phyloP scores from a whole-genome alignment of 768 basidiomycete species.

The Steccherinum ochraceum region DNA sequence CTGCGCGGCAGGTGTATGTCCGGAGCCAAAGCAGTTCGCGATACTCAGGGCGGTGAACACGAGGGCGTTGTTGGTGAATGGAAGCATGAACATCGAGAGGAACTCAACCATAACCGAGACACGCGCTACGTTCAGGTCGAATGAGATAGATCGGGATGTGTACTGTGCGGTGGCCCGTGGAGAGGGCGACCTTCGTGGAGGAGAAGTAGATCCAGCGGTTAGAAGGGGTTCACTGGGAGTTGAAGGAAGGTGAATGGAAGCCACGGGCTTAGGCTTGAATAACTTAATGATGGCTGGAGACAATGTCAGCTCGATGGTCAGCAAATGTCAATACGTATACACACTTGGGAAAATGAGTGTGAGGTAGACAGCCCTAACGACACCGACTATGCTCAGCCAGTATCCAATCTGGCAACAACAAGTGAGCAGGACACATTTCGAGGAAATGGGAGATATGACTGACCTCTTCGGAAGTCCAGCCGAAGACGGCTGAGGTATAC shows the following conservation, averaged over 20 bases:
- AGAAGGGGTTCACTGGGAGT: constrained; percentile 2
- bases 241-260: constrained; percentile 20
- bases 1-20: constrained; percentile 60
- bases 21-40: constrained; percentile 52
- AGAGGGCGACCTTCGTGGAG: constrained; percentile 17
- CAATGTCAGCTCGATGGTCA: constrained; percentile 2
- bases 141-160: constrained; percentile 33
- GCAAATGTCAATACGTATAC: constrained; percentile 14
- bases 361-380: constrained; percentile 48
- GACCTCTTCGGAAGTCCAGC: constrained; percentile 64
- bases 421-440: no score
- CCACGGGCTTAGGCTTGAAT: constrained; percentile 37
- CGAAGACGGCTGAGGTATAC: constrained; percentile 54
- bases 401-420: no score
- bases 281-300: constrained; percentile 46
- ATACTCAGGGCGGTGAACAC: constrained; percentile 47
- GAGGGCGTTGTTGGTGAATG: constrained; percentile 36
- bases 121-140: constrained; percentile 69
- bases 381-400: constrained; percentile 52
- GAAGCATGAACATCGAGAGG: constrained; percentile 38
- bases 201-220: not conserved
- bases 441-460: constrained; percentile 15
- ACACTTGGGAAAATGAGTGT: constrained; percentile 55
- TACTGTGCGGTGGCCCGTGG: not conserved
- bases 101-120: constrained; percentile 54